phyloP scores from a whole-genome alignment of 1,139 yeast genomes.

The Geotrichum aggregatum region DNA sequence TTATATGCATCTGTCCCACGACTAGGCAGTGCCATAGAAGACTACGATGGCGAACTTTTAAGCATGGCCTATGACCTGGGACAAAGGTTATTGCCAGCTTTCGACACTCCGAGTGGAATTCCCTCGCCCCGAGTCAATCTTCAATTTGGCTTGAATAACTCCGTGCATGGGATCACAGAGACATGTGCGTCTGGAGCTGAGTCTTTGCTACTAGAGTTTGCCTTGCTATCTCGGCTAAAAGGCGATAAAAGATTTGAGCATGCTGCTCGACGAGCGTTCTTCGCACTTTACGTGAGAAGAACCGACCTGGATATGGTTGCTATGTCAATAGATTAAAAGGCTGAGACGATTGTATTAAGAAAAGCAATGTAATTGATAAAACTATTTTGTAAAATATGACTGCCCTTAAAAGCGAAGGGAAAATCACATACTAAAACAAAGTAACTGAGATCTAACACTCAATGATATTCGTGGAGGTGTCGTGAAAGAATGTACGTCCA shows the following conservation, averaged over 20 bases:
- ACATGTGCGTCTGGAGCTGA: conserved; percentile 88
- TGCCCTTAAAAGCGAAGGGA: too few relatives aligned
- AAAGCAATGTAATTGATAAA: too few relatives aligned
- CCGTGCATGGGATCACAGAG: conserved; percentile 43
- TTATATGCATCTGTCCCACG: conserved; percentile 60
- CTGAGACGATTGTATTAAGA: too few relatives aligned
- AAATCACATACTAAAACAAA: too few relatives aligned
- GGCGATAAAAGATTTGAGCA: conserved; percentile 68
- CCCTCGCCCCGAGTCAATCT: conserved; percentile 75
- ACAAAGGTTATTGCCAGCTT: conserved; percentile 60
- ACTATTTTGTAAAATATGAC: too few relatives aligned
- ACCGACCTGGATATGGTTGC: conserved; percentile 65
- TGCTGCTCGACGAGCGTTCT: conserved; percentile 58
- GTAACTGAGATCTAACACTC: too few relatives aligned
- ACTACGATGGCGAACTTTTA: conserved; percentile 67
- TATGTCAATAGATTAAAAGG: conserved; percentile 65
- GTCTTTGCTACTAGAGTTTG: conserved; percentile 74
- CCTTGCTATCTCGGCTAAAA: conserved; percentile 66
- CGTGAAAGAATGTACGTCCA: too few relatives aligned
- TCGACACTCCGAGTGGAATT: conserved; percentile 54
- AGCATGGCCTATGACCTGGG: conserved; percentile 71
- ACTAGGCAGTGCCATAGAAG: conserved; percentile 43
- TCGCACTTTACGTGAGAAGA: conserved; percentile 66
- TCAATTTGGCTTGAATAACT: conserved; percentile 45
- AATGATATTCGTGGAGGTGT: too few relatives aligned